Base-by-base conservation (phyloP, 2,329 filamentous ascomycete genomes). In the Epichloe typhina region DNA sequence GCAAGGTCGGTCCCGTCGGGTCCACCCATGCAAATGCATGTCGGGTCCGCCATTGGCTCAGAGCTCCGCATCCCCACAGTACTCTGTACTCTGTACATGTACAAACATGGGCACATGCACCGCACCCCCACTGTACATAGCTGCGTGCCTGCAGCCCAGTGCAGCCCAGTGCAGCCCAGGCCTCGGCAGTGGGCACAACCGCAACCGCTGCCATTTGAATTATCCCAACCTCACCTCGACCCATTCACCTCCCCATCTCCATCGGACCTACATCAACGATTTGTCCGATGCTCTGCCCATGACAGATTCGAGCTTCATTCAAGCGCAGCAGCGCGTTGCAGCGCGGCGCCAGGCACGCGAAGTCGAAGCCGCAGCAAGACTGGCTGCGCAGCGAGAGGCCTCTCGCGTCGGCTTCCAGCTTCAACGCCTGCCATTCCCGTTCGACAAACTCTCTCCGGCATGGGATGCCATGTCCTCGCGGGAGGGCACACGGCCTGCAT, bases 271-370 rank as follows among this genome's bases (percentile, higher is more conserved):
- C 19, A n/a, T 37, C 33, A 13, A 37, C 44, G 4, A 23, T 37
- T n/a, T 19, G 31, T 53, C 55, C 56, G 52, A 69, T 67, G 63
- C 55, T 58, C 53, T 52, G 54, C 57, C 57, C 57, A 76, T 76
- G 74, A 74, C 69, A 61, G 70, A 73, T 54, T 69, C 71, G 54
- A 86, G 86, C 69, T 96, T 96, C 70, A 84, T 86, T 67, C 84
- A 88, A 66, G 91, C 91, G 57, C 90, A 96, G 72, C 79, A 86
- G 70, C 87, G 90, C 65, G 82, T 96, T 54, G 78, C 85, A 57
- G 84, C 86, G 59, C 86, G 89, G 61, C 87, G 88, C 61, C 79
- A 80, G 64, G 82, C 83, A 55, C 84, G 86, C 66, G 86, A 88
- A 66, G 75, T 75, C 55, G 77, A 83, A 62, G 72, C 76, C 50